Evolutionary conservation across 768 basidiomycete species (phyloP), one percentile per base, ranked within the genome.

Genomic region (Holtermannia corniformis): DNA sequence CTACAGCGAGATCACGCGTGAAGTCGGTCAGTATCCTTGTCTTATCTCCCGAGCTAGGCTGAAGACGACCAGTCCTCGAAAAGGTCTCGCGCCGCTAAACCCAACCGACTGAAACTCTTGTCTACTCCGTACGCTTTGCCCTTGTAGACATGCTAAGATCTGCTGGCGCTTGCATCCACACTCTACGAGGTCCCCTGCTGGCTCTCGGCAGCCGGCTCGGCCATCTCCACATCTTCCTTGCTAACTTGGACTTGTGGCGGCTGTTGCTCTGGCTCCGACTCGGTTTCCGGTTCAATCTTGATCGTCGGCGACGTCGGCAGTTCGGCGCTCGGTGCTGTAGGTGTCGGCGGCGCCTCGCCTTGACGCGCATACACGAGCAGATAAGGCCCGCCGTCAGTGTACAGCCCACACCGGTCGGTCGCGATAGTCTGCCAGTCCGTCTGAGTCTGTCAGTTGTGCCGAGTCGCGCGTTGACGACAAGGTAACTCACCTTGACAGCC

Each of bases 1-100:
- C 42, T 75, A 54, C 54, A 75, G 75, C 49, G 90, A 96, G 71
- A 78, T 95, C 59, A 77, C 81, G 22, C 76, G 81, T 63, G 82
- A 86, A 27, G 75, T 71, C 47, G 80, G 92, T 92, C 27, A 55
- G 77, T 65, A 23, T 23, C 20, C 20, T 42, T 16, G 40, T 41
- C 41, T 16, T 50, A 3, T 5, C 11, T 20, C 20, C 32, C 4
- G 20, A 13, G n/a, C 11, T 16, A 16, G 16, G 32, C 32, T 37
- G 32, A 37, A 7, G 16, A 7, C 32, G 32, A 7, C 7, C 32
- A 37, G 32, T 16, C 16, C 16, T 37, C 32, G 32, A 37, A 16
- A 37, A 37, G 32, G 32, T 37, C 32, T 7, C 7, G 10, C 32
- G 32, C 32, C 32, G 32, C 32, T 37, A 37, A 37, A 37, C 10